Base-by-base conservation (phyloP, 75 land plant species). In the Azolla pinnata region DNA sequence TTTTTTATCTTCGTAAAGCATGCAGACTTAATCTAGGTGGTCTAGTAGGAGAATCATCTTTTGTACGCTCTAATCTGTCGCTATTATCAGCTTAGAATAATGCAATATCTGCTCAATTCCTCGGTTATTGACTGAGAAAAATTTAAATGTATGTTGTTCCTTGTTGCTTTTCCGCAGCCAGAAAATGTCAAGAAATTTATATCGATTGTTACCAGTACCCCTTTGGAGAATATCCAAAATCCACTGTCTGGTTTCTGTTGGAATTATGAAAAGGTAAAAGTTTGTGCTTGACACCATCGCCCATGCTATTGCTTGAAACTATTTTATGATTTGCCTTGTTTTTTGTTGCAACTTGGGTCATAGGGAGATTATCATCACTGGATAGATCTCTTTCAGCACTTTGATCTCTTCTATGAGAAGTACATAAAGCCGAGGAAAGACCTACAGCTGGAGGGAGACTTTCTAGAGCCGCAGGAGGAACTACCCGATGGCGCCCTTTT, bases 351-450 rank as follows among this genome's bases (percentile, higher is more conserved):
- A 24, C 48, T 60, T 58, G 48, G 8, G 19, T 19, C 80, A 62
- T 85, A 93, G 98, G 98, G 98, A n/a, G 90, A 93, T 65, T 93
- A 88, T 57, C 84, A 88, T 69, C 98, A 93, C 61, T 93, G 98
- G 98, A 70, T 81, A 38, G 87, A 85, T 59, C 79, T 93, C 24
- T 79, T 88, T 25, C 79, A 74, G 60, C 96, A 85, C 66, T 93
- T 93, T 69, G 98, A 93, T 65, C 46, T 76, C 16, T 93, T 71
- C 67, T 85, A 88, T 70, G 90, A 93, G 57, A 86, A 80, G 60
- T 68, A 66, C 50, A 72, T 93, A 24, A 83, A 80, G 53, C 25
- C 79, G 31, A 82, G 98, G 53, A 88, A 81, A 61, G 98, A 93
- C 64, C 62, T 93, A 69, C 86, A 81, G 61, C 52, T 93, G 62